phyloP scores from a whole-genome alignment of 108 stramenopile species.

The Epipyxis sp. region DNA sequence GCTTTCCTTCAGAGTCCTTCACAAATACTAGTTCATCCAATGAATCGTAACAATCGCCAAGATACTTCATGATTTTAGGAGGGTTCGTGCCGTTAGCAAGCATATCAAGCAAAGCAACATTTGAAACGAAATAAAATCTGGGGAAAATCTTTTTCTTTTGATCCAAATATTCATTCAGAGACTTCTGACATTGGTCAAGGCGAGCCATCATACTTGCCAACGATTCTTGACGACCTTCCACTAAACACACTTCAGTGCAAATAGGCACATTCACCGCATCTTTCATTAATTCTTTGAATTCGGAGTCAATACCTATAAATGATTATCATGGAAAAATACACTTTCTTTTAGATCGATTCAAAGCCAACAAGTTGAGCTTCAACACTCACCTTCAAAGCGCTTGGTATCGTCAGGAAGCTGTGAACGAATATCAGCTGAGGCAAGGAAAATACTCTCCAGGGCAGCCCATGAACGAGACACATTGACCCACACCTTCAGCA shows the following conservation, averaged over 20 bases:
- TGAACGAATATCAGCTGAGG: constrained; percentile 77
- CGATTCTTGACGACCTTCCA: constrained; percentile 67
- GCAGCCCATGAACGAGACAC: constrained; percentile 75
- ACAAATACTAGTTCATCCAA: constrained; percentile 70
- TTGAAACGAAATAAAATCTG: constrained; percentile 83
- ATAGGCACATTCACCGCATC: constrained; percentile 70
- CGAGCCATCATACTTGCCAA: constrained; percentile 70
- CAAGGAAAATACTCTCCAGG: constrained; percentile 78
- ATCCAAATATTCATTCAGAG: constrained; percentile 81
- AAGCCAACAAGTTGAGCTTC: too few species aligned
- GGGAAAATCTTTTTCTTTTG: constrained; percentile 89
- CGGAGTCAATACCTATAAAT: constrained; percentile 75
- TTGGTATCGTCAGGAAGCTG: constrained; percentile 85
- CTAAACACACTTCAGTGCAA: constrained; percentile 69
- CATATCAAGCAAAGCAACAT: constrained; percentile 78
- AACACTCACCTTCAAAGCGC: constrained; percentile 81
- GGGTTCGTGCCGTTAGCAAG: constrained; percentile 84
- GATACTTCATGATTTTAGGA: constrained; percentile 79
- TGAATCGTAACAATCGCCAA: constrained; percentile 84
- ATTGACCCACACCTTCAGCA: constrained; percentile 68
- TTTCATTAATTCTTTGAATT: constrained; percentile 83
- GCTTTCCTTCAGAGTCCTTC: constrained; percentile 53
- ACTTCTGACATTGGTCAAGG: constrained; percentile 84
- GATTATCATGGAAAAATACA: too few species aligned
- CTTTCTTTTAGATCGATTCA: too few species aligned